Conservation (phyloP, 1,139 yeast species). For the Debaryomyces sp. region DNA sequence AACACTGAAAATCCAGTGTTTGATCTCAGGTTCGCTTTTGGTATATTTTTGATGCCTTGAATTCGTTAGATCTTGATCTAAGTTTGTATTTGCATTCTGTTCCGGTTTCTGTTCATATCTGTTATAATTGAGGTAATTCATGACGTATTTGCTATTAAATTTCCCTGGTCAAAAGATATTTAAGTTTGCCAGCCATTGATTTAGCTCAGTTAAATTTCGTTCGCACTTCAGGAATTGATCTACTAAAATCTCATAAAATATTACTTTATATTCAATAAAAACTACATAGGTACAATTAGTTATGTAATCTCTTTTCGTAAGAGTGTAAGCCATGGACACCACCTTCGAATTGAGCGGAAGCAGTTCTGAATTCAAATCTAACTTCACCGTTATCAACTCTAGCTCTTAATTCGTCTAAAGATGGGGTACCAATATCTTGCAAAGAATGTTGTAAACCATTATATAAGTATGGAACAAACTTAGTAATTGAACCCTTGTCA, state of each 20-base stretch:
- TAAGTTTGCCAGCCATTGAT: not conserved
- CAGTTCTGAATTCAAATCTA: conserved; percentile 97
- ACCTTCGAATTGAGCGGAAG: conserved; percentile 98
- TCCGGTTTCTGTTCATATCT: conserved; percentile 4
- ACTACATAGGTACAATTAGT: conserved; percentile 39
- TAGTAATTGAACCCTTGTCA: conserved; percentile 93
- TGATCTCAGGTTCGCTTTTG: conserved; percentile 48
- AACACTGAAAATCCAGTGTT: conserved; percentile 48
- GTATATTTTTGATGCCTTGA: conserved; percentile 54
- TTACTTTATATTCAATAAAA: not conserved
- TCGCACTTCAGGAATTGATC: not conserved
- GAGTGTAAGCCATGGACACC: conserved; percentile 97
- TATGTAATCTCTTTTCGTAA: conserved; percentile 95
- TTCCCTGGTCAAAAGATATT: not conserved
- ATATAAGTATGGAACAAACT: conserved; percentile 91
- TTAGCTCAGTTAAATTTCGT: not conserved
- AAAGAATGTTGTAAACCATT: conserved; percentile 98
- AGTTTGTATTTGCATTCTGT: conserved; percentile 45
- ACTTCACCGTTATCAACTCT: conserved; percentile 69
- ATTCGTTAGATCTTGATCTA: conserved; percentile 57
- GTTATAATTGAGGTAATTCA: conserved; percentile 1
- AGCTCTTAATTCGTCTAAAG: conserved; percentile 64
- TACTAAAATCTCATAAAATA: not conserved
- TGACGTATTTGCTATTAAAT: not conserved
- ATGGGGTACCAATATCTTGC: conserved; percentile 92